These are phyloP conservation scores for Mrakia frigida DNA, from an alignment of 768 basidiomycete species.

Conservation along the genomic window DNA sequence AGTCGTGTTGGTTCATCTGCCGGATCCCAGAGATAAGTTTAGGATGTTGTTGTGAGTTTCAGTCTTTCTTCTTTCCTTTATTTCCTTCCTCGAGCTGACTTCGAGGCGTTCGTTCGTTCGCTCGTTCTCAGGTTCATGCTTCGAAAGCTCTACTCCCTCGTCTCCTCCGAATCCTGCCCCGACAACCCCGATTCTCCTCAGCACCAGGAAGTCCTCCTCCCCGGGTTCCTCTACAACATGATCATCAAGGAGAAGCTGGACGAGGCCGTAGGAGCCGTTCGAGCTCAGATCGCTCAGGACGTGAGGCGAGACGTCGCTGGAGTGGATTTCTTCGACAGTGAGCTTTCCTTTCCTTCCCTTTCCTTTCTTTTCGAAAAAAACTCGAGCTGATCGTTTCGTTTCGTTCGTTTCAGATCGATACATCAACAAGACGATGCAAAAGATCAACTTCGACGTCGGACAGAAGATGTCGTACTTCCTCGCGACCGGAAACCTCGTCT, in stretches of 20 bases:
- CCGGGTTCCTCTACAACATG: conserved; percentile 88
- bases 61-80: conserved; percentile 14
- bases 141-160: conserved; percentile 84
- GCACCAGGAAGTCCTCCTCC: conserved; percentile 93
- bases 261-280: conserved; percentile 62
- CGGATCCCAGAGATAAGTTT: conserved; percentile 85
- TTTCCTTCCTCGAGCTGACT: neutral
- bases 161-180: conserved; percentile 79
- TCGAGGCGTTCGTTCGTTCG: neutral
- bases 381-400: too few relatives aligned
- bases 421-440: conserved; percentile 64
- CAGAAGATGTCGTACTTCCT: conserved; percentile 86
- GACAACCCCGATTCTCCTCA: conserved; percentile 99
- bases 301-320: conserved; percentile 64
- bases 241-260: conserved; percentile 97
- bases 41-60: conserved; percentile 77
- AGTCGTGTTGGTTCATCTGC: conserved; percentile 83
- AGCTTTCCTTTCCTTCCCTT: conserved; percentile 39
- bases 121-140: conserved; percentile 75
- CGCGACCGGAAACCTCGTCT: conserved; percentile 92
- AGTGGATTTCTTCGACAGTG: conserved; percentile 86
- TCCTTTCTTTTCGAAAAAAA: conserved; percentile 11
- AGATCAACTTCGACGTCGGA: conserved; percentile 88
- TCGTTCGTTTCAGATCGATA: conserved; percentile 59
- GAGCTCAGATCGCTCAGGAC: conserved; percentile 64